These are phyloP conservation scores for Ambrosia trifida DNA, from an alignment of 129 eudicot genomes.

Conservation along the genomic window DNA sequence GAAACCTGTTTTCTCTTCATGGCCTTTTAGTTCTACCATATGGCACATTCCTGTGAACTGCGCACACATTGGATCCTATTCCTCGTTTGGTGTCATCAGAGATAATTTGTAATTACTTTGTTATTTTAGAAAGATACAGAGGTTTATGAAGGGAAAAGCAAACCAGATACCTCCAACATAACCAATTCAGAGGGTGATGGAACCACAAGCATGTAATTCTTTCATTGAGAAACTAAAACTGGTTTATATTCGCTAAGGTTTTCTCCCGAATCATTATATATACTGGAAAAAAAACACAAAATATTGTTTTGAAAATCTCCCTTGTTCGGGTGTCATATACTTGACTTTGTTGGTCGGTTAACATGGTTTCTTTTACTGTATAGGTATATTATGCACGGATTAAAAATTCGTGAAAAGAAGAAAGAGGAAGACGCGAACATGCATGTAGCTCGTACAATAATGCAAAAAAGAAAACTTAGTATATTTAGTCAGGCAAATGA, in stretches of 20 bases:
- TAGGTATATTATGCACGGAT: slow-evolving; percentile 59
- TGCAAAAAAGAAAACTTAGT: slow-evolving; percentile 59
- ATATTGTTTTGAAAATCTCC: background rate
- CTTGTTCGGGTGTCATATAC: background rate
- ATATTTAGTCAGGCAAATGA: slow-evolving; percentile 74
- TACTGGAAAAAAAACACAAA: background rate
- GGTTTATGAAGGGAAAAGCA: slow-evolving; percentile 32
- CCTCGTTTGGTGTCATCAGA: too few species aligned
- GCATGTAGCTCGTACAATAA: slow-evolving; percentile 72
- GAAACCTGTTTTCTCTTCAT: background rate
- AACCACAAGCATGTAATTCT: slow-evolving; percentile 61
- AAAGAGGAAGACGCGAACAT: slow-evolving; percentile 80
- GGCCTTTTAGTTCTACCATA: background rate
- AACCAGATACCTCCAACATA: slow-evolving; percentile 20
- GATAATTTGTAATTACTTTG: background rate
- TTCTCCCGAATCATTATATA: background rate
- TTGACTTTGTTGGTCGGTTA: background rate
- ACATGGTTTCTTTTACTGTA: background rate
- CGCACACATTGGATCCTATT: too few species aligned
- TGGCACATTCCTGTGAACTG: background rate
- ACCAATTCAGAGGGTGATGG: slow-evolving; percentile 50
- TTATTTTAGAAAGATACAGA: slow-evolving; percentile 76
- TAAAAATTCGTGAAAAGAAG: slow-evolving; percentile 50
- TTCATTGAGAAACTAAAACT: background rate
- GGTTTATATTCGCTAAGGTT: slow-evolving; percentile 2